Conservation (phyloP, 176 grass and related monocot genomes). For the Musa beccarii region DNA sequence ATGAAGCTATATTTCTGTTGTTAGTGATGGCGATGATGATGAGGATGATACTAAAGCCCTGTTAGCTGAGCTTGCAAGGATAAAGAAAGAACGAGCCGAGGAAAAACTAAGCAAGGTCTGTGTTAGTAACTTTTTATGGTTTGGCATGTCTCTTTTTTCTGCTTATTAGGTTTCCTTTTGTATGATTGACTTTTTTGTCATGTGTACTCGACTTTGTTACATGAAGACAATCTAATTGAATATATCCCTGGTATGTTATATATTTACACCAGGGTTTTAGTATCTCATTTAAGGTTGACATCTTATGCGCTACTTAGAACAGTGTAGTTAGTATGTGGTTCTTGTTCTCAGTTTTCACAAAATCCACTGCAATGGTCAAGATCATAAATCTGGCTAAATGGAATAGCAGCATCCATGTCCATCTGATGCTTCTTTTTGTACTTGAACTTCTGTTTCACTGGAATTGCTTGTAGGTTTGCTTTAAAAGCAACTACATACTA, state of each 20-base stretch:
- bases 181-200: background rate
- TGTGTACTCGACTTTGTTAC: background rate
- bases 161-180: background rate
- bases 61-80: constrained; percentile 88
- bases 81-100: constrained; percentile 81
- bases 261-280: background rate
- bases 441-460: background rate
- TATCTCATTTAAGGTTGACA: background rate
- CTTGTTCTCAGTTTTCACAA: no score
- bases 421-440: background rate
- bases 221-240: background rate
- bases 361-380: no score
- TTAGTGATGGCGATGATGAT: constrained; percentile 22
- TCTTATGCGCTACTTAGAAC: background rate
- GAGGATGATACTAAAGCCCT: constrained; percentile 79
- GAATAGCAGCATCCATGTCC: no score
- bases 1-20: background rate
- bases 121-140: background rate
- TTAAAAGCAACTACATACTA: background rate
- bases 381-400: no score
- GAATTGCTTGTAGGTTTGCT: background rate
- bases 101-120: constrained; percentile 81
- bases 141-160: constrained; percentile 8
- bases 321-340: no score
- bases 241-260: background rate